phyloP scores from a whole-genome alignment of 495 filamentous ascomycete species.

The Penicillium nucicola region DNA sequence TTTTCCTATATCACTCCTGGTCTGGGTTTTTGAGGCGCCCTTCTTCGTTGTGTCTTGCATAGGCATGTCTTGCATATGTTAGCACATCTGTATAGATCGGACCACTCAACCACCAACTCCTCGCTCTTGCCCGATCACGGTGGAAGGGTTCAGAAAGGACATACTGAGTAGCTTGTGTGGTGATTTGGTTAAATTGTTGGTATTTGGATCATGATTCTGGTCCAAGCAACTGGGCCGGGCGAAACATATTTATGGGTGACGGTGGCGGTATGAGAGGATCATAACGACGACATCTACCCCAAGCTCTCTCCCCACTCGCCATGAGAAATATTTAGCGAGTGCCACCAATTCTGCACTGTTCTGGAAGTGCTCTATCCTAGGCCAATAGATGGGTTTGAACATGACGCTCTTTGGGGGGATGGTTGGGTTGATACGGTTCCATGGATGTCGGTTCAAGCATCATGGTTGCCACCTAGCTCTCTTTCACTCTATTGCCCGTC shows the following conservation, averaged over 20 bases:
- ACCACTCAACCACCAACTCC: no score
- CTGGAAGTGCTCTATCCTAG: conserved; percentile 2
- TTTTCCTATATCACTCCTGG: neutral
- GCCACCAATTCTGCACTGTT: conserved; percentile 14
- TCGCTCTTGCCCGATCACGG: no score
- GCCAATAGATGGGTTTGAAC: conserved; percentile 7
- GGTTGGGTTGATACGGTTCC: neutral
- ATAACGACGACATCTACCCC: conserved; percentile 29
- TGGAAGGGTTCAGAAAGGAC: neutral
- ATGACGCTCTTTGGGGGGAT: neutral
- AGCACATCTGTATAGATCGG: neutral
- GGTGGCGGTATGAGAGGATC: conserved; percentile 23
- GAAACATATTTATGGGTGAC: conserved; percentile 12
- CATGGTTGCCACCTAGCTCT: neutral
- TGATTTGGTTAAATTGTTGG: neutral
- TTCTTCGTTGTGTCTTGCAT: neutral
- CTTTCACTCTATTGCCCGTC: neutral
- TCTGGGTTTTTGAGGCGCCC: neutral
- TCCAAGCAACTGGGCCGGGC: neutral
- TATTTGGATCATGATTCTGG: neutral
- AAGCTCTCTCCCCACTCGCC: conserved; percentile 16
- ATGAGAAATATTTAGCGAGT: conserved; percentile 6
- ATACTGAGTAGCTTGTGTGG: neutral
- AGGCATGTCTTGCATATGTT: neutral
- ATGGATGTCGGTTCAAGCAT: neutral